These are phyloP conservation scores for Trichoderma guizhouense DNA, from an alignment of 2,329 filamentous ascomycete species.

Conservation along the genomic window DNA sequence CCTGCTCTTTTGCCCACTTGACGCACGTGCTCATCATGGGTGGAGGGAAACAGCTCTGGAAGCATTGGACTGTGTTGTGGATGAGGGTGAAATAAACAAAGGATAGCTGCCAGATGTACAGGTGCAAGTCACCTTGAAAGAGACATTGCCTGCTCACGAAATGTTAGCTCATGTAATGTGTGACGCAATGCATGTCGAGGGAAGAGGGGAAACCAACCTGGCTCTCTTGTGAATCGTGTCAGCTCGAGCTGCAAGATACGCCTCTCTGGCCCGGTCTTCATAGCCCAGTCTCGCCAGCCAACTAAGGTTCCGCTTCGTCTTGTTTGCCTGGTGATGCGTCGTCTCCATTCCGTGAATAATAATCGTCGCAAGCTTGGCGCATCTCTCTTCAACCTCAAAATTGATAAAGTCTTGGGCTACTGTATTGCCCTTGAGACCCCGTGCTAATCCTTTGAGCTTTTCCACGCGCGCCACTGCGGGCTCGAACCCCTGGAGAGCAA, in stretches of 20 bases:
- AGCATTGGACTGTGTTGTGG: slow-evolving; percentile 86
- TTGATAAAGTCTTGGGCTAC: slow-evolving; percentile 90
- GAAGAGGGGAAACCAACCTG: slow-evolving; percentile 51
- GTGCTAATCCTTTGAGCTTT: slow-evolving; percentile 74
- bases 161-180: not conserved
- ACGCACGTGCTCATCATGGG: slow-evolving; percentile 91
- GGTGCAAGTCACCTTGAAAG: slow-evolving; percentile 87
- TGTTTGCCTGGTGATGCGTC: slow-evolving; percentile 70
- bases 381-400: slow-evolving; percentile 84
- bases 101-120: slow-evolving; percentile 92
- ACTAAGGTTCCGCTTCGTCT: slow-evolving; percentile 75
- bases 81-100: slow-evolving; percentile 96
- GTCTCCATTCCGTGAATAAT: slow-evolving; percentile 75
- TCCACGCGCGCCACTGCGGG: slow-evolving; percentile 80
- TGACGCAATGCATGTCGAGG: not conserved
- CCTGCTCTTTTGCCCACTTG: slow-evolving; percentile 95
- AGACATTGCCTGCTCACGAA: slow-evolving; percentile 69
- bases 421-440: slow-evolving; percentile 76
- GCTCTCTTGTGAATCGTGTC: slow-evolving; percentile 77
- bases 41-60: slow-evolving; percentile 81
- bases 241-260: slow-evolving; percentile 77
- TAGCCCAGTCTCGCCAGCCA: slow-evolving; percentile 87
- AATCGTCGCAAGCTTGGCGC: slow-evolving; percentile 69
- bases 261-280: slow-evolving; percentile 83
- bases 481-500: slow-evolving; percentile 86